phyloP scores from a whole-genome alignment of 2,329 filamentous ascomycete species.

The Diaporthe helianthi region DNA sequence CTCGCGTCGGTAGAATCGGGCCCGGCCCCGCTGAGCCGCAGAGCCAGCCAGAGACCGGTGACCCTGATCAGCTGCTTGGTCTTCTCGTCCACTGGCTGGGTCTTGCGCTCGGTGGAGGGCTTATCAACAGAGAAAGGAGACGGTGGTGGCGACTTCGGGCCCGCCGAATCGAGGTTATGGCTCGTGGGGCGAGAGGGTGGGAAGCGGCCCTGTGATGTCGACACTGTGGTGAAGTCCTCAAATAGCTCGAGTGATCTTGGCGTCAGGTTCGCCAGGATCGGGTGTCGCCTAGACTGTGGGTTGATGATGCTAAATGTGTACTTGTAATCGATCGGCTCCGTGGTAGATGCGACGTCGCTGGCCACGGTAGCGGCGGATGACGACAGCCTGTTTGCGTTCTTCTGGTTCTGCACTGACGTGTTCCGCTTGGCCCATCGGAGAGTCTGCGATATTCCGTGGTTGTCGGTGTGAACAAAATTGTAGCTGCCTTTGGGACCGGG shows the following conservation, averaged over 20 bases:
- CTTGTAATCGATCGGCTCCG: slow-evolving; percentile 37
- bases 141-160: slow-evolving; percentile 11
- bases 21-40: slow-evolving; percentile 52
- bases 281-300: slow-evolving; percentile 72
- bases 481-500: slow-evolving; percentile 64
- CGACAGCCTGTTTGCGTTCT: neutral
- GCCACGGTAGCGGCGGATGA: slow-evolving; percentile 36
- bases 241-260: slow-evolving; percentile 71
- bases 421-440: slow-evolving; percentile 72
- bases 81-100: slow-evolving; percentile 50
- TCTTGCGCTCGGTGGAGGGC: slow-evolving; percentile 42
- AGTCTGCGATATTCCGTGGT: slow-evolving; percentile 63
- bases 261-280: slow-evolving; percentile 74
- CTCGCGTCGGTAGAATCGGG: slow-evolving; percentile 41
- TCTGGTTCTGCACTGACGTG: slow-evolving; percentile 32
- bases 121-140: slow-evolving; percentile 27
- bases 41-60: slow-evolving; percentile 59
- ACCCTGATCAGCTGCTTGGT: slow-evolving; percentile 58
- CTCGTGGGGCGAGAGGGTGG: slow-evolving; percentile 51
- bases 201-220: slow-evolving; percentile 55
- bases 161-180: slow-evolving; percentile 28
- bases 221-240: slow-evolving; percentile 69
- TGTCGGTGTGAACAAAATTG: slow-evolving; percentile 69
- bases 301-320: slow-evolving; percentile 83
- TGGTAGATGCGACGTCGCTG: slow-evolving; percentile 35